Conservation (phyloP, 1,284 basidiomycete genomes). For the Cystobasidiaceae sp. region DNA sequence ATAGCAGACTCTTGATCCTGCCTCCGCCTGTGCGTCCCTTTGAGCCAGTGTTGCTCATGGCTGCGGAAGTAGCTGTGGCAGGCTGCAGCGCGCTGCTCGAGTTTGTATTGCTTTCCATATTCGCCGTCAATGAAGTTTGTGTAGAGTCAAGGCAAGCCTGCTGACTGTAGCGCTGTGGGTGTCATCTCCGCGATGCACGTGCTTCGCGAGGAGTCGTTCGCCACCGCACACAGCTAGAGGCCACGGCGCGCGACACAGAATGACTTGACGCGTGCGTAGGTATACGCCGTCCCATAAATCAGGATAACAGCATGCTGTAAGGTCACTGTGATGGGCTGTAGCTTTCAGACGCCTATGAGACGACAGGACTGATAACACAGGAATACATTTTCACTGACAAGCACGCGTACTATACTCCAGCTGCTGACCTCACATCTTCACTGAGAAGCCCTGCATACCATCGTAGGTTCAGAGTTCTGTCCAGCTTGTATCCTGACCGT, state of each 20-base stretch:
- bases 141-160: too few species aligned
- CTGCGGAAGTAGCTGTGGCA: background rate
- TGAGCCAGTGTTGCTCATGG: background rate
- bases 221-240: too few species aligned
- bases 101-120: background rate
- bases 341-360: background rate
- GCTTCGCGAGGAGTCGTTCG: too few species aligned
- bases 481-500: conserved; percentile 74
- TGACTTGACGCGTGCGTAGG: too few species aligned
- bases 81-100: background rate
- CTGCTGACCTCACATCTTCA: background rate
- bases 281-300: too few species aligned
- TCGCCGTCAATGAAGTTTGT: background rate
- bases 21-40: conserved; percentile 3
- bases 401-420: background rate
- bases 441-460: too few species aligned
- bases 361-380: background rate
- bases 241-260: too few species aligned
- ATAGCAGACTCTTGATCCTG: conserved; percentile 19
- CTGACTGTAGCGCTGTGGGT: too few species aligned
- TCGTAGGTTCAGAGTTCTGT: conserved; percentile 86
- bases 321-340: background rate
- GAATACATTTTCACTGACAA: background rate
- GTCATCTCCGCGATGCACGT: too few species aligned
- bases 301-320: background rate